Evolutionary conservation across 1,284 basidiomycete species (phyloP), one percentile per base, ranked within the genome.

Genomic region (Ustilago cynodontis): DNA sequence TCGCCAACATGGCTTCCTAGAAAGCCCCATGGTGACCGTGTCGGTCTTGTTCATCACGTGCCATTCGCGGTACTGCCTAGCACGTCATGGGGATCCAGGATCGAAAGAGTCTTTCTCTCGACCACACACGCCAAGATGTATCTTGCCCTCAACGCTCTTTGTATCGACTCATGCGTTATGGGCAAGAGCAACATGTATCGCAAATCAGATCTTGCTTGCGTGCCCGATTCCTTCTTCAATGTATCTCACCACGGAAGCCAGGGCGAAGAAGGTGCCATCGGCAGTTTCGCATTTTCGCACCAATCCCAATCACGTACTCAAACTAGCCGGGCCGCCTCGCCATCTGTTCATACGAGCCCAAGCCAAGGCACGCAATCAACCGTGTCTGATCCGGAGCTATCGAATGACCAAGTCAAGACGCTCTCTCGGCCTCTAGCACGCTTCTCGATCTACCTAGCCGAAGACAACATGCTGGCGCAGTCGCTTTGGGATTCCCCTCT

Each of bases 111-210:
- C 1, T 99, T 98, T 85, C 88, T 99, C 56, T 97, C 96, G 85
- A 96, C 94, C 5, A 98, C 94, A 59, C 97, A 99, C 83, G 96
- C 96, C 16, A 98, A 97, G 87, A 99, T 99, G 96, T 99, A 99
- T 84, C 89, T 98, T 59, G 95, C 95, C 10, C 94, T 99, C 86
- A 97, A 97, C 86, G 89, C 82, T 0, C 88, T 93, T 53, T 92
- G 91, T 5, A 87, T 98, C 64, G 97, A 98, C 59, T 96, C 94
- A 0, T 99, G 97, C 86, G 94, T 99, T 14, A 93, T 98, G 77
- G 97, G 97, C 77, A 99, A 99, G 87, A 95, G 94, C 63, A 95
- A 95, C 86, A 87, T 99, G 72, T 99, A 95, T 87, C 92, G 94
- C 52, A 92, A 94, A 59, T 93, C 93, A 39, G 94, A 97, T 85